Evolutionary conservation across 1,284 basidiomycete species (phyloP).

Genomic region (Pseudozyma hubeiensis): DNA sequence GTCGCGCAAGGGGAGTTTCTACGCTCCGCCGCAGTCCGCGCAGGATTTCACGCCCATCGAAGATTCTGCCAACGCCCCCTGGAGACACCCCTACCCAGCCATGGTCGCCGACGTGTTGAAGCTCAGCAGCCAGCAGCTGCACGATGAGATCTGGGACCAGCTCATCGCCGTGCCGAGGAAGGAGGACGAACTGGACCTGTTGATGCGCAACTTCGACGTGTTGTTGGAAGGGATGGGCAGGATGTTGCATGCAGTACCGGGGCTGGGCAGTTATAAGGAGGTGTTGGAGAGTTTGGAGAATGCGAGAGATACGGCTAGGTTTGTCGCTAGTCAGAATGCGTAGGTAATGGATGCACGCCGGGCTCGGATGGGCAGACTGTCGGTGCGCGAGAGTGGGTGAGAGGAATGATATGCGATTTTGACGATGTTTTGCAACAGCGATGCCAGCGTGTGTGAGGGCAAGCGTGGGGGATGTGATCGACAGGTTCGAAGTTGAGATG

Average conservation of each 20-base stretch:
- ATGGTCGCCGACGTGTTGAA: slow-evolving; percentile 45
- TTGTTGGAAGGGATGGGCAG: slow-evolving; percentile 37
- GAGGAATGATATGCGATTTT: too few species aligned
- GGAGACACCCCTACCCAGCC: slow-evolving; percentile 47
- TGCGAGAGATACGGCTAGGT: slow-evolving; percentile 40
- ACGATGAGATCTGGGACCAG: slow-evolving; percentile 51
- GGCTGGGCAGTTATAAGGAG: slow-evolving; percentile 31
- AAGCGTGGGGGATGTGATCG: too few species aligned
- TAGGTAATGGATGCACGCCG: too few species aligned
- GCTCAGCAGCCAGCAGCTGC: slow-evolving; percentile 28
- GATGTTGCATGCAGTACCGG: slow-evolving; percentile 43
- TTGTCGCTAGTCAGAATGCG: slow-evolving; percentile 37
- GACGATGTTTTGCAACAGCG: too few species aligned
- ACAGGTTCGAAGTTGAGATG: too few species aligned
- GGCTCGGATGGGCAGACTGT: not conserved
- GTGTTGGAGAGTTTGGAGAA: slow-evolving; percentile 30
- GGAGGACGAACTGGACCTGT: slow-evolving; percentile 20
- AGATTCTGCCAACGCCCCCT: slow-evolving; percentile 41
- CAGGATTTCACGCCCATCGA: slow-evolving; percentile 33
- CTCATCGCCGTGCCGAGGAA: slow-evolving; percentile 35
- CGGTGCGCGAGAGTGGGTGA: not conserved
- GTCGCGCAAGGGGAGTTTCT: slow-evolving; percentile 27
- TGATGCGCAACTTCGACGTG: slow-evolving; percentile 37
- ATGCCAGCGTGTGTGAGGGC: too few species aligned
- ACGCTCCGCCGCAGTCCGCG: not conserved